Conservation (phyloP, 2,329 filamentous ascomycete species). For the Paecilomyces sp. region DNA sequence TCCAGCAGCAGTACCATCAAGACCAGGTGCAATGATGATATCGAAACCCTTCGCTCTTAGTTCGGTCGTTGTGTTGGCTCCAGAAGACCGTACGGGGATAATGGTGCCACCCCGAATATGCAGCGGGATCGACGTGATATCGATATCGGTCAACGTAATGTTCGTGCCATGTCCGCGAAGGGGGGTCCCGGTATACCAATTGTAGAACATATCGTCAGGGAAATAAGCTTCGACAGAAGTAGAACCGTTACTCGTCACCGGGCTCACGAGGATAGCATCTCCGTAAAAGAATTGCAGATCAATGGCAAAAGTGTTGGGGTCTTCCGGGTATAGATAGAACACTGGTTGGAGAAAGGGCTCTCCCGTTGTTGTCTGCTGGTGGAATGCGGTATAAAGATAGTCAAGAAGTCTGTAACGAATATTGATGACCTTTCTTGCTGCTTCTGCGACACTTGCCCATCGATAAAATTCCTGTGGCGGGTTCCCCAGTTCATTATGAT, state of each 20-base stretch:
- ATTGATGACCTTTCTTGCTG: constrained; percentile 61
- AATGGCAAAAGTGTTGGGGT: constrained; percentile 45
- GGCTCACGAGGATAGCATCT: constrained; percentile 49
- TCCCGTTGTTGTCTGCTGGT: constrained; percentile 54
- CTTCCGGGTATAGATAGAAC: constrained; percentile 62
- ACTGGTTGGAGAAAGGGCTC: constrained; percentile 61
- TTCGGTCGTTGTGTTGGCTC: constrained; percentile 55
- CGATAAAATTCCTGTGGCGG: constrained; percentile 67
- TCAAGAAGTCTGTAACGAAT: constrained; percentile 71
- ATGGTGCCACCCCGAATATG: constrained; percentile 57
- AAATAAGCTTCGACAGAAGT: constrained; percentile 51
- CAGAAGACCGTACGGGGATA: constrained; percentile 48
- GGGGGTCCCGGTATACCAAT: constrained; percentile 48
- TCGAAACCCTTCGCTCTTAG: constrained; percentile 59
- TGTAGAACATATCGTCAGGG: constrained; percentile 53
- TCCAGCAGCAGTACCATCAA: constrained; percentile 57
- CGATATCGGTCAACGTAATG: constrained; percentile 39
- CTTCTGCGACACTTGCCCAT: constrained; percentile 56
- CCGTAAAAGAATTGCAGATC: constrained; percentile 56
- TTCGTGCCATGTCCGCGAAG: constrained; percentile 41
- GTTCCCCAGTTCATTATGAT: constrained; percentile 54
- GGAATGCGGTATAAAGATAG: constrained; percentile 69
- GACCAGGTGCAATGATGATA: constrained; percentile 60
- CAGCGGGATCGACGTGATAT: constrained; percentile 51
- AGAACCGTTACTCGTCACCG: constrained; percentile 46